phyloP scores from a whole-genome alignment of 1,284 basidiomycete genomes.

The Apiotrichum montevideense region DNA sequence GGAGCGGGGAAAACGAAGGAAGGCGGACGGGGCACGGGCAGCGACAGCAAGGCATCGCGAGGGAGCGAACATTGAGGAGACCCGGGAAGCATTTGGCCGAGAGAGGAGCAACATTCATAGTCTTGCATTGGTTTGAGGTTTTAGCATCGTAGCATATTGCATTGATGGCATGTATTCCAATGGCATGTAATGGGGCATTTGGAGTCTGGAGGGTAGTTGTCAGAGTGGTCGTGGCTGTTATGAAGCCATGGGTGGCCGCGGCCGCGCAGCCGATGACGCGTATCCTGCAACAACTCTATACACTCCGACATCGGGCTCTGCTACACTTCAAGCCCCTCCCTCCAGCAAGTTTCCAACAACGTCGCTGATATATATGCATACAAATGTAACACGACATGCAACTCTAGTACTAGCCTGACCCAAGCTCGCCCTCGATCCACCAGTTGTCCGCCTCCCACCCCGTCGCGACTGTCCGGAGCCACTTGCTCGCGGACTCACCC shows the following conservation, averaged over 20 bases:
- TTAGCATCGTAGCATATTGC: conserved; percentile 1
- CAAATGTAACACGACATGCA: background rate
- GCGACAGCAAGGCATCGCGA: no score
- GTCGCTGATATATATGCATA: background rate
- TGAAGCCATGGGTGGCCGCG: no score
- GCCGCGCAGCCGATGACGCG: no score
- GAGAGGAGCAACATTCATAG: background rate
- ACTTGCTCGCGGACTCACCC: conserved; percentile 43
- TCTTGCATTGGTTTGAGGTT: background rate
- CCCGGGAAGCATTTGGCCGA: no score
- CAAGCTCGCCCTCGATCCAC: conserved; percentile 46
- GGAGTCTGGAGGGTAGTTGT: background rate
- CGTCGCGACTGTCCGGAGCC: conserved; percentile 59
- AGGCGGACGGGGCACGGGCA: no score
- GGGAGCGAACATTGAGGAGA: no score
- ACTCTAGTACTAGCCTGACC: conserved; percentile 1
- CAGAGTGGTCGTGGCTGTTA: no score
- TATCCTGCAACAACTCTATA: background rate
- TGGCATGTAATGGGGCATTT: background rate
- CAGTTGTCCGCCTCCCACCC: conserved; percentile 65
- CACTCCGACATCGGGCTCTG: background rate
- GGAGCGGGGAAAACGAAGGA: no score
- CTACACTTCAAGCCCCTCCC: no score
- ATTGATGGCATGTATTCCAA: background rate
- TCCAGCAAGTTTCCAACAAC: no score